Evolutionary conservation across 1,139 yeast species (phyloP), one percentile per base, ranked within the genome.

Genomic region (Suhomyces bokatorum): DNA sequence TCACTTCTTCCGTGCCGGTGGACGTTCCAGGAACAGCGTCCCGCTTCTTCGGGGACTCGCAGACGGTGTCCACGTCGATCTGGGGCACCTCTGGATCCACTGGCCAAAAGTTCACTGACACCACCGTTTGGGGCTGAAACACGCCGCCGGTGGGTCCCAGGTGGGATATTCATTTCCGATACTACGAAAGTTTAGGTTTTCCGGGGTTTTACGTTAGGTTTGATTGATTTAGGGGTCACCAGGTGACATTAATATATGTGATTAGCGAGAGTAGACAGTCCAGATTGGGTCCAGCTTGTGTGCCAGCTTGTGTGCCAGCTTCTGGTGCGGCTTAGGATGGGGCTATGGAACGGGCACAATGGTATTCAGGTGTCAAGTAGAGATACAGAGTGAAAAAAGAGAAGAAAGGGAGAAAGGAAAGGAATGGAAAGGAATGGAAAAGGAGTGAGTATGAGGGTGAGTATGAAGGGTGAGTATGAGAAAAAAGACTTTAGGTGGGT

Each of bases 101-200:
- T 7, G 22, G 37, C 29, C 42, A 40, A 10, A 32, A 40, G 16
- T 35, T 50, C 16, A 45, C 44, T 16, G 60, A 56, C 31, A 54
- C 62, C 14, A 54, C 59, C 9, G 62, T 58, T 12, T 58, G 63
- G 63, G 63, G 62, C 16, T 54, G 30, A 28, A 11, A 13, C 2
- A 4, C 8, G 24, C 24, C 24, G 8, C 24, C 24, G 24, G 20
- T 17, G 24, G 24, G 9, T 20, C 7, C 6, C n/a, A 16, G 33
- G 28, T 12, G 36, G 12, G 34, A 28, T 32, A 31, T 37, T 37
- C 28, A 37, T 37, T 38, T 38, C 32, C 40, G 35, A 14, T 31
- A 14, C 37, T 35, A 28, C 32, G 38, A 35, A 8, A 28, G 37
- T 35, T 10, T 16, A 35, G 13, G 38, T 22, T 36, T 35, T 35